A percentile compares a stretch with the other conserved stretches of the same genome.
These are phyloP conservation scores for Pleurotus pulmonarius DNA, from an alignment of 768 basidiomycete species.

Conservation along the genomic window DNA sequence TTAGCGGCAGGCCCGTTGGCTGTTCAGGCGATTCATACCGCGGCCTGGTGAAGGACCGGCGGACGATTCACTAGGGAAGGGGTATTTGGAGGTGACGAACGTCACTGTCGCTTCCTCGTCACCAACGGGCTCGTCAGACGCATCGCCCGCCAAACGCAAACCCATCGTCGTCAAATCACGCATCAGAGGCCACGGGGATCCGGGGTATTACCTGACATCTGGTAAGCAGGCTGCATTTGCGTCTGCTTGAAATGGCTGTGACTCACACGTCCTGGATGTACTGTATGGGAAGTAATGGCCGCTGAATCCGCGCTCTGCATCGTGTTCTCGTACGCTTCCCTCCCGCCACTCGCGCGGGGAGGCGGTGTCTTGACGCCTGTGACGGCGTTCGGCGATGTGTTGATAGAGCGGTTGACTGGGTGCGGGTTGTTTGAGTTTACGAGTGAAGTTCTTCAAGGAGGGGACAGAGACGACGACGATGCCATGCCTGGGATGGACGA, in stretches of 20 bases:
- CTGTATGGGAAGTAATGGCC: too few species aligned
- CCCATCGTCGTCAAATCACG: constrained; percentile 53
- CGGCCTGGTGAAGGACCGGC: constrained; percentile 61
- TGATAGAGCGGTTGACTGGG: constrained; percentile 63
- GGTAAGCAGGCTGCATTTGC: too few species aligned
- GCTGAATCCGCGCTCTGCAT: constrained; percentile 75
- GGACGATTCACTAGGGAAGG: constrained; percentile 46
- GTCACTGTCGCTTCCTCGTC: constrained; percentile 57
- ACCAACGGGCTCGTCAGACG: neutral
- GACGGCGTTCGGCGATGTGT: constrained; percentile 74
- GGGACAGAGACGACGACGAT: too few species aligned
- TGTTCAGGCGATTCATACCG: constrained; percentile 48
- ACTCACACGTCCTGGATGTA: too few species aligned
- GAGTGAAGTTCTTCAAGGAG: constrained; percentile 23
- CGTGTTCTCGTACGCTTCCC: constrained; percentile 40
- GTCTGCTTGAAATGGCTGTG: too few species aligned
- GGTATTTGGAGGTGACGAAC: constrained; percentile 63
- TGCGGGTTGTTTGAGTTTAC: constrained; percentile 56
- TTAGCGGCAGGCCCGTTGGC: constrained; percentile 47
- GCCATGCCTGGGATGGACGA: too few species aligned
- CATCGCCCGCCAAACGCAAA: too few species aligned
- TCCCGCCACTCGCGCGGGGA: constrained; percentile 52
- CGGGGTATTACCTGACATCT: constrained; percentile 65
- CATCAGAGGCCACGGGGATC: constrained; percentile 69
- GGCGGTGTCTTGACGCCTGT: constrained; percentile 86